These are phyloP conservation scores for Vigna hirtella DNA, from an alignment of 306 rosid genomes.

Conservation along the genomic window DNA sequence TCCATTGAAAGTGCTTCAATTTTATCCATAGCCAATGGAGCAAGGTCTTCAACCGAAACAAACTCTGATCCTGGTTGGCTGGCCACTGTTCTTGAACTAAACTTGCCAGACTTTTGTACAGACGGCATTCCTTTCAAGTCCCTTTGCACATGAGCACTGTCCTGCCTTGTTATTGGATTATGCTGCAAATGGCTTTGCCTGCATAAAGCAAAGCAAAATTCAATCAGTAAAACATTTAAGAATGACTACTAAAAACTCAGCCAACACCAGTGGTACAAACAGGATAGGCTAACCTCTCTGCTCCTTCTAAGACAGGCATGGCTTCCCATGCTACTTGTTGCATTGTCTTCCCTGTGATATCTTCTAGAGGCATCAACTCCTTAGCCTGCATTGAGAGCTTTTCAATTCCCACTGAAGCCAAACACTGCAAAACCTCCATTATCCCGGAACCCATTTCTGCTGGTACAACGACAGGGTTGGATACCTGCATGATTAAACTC, in stretches of 20 bases:
- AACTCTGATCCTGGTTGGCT: constrained; percentile 68
- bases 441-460: constrained; percentile 98
- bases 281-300: constrained; percentile 67
- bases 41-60: constrained; percentile 94
- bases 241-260: constrained; percentile 18
- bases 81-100: constrained; percentile 51
- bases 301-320: constrained; percentile 70
- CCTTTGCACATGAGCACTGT: constrained; percentile 41
- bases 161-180: constrained; percentile 55
- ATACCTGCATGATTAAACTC: constrained; percentile 93
- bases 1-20: constrained; percentile 98
- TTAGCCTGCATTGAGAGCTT: constrained; percentile 98
- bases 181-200: constrained; percentile 65
- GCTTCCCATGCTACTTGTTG: constrained; percentile 95
- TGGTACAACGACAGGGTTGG: constrained; percentile 94
- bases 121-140: constrained; percentile 55
- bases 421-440: constrained; percentile 78
- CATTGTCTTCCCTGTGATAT: constrained; percentile 94
- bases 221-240: constrained; percentile 36
- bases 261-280: constrained; percentile 20
- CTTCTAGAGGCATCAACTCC: constrained; percentile 96
- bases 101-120: constrained; percentile 48
- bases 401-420: constrained; percentile 95
- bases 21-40: constrained; percentile 95
- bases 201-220: constrained; percentile 48